These are phyloP conservation scores for Diplodia mutila DNA, from an alignment of 2,329 filamentous ascomycete genomes.

Conservation along the genomic window DNA sequence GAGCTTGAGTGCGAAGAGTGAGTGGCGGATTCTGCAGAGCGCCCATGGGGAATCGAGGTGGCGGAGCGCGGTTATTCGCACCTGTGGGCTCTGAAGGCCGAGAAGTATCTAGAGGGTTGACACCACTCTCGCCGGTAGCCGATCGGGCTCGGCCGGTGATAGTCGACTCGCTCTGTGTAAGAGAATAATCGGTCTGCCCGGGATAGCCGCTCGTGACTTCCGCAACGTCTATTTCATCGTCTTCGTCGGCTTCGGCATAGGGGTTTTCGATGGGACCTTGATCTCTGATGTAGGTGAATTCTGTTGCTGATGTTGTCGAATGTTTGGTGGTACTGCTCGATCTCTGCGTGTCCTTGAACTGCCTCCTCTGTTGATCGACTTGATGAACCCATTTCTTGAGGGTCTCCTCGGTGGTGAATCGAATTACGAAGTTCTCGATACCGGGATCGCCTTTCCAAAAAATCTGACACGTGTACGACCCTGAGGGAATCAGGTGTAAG, in stretches of 20 bases:
- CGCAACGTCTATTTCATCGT: slow-evolving; percentile 55
- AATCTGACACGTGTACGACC: slow-evolving; percentile 93
- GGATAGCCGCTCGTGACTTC: slow-evolving; percentile 22
- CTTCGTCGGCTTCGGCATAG: slow-evolving; percentile 67
- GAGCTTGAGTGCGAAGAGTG: slow-evolving; percentile 68
- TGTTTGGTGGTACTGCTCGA: slow-evolving; percentile 50
- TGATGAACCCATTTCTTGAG: slow-evolving; percentile 91
- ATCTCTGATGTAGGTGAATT: slow-evolving; percentile 79
- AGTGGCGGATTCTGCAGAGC: slow-evolving; percentile 54
- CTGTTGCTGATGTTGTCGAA: slow-evolving; percentile 64
- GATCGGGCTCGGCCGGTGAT: slow-evolving; percentile 76
- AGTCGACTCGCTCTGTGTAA: slow-evolving; percentile 72
- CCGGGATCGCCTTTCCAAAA: slow-evolving; percentile 98
- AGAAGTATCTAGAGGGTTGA: slow-evolving; percentile 36
- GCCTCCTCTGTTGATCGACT: slow-evolving; percentile 72
- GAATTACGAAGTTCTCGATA: slow-evolving; percentile 94
- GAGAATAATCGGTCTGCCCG: slow-evolving; percentile 54
- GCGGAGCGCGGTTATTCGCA: slow-evolving; percentile 58
- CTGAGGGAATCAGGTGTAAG: slow-evolving; percentile 49
- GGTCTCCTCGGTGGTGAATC: slow-evolving; percentile 85
- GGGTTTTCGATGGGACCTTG: slow-evolving; percentile 75
- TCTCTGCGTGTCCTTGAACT: slow-evolving; percentile 51
- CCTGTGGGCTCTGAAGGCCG: slow-evolving; percentile 39
- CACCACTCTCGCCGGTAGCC: slow-evolving; percentile 70
- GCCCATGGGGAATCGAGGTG: slow-evolving; percentile 73